Evolutionary conservation across 2,329 filamentous ascomycete species (phyloP), one percentile per base, ranked within the genome.

Genomic region (Pestalotiopsis sp.): DNA sequence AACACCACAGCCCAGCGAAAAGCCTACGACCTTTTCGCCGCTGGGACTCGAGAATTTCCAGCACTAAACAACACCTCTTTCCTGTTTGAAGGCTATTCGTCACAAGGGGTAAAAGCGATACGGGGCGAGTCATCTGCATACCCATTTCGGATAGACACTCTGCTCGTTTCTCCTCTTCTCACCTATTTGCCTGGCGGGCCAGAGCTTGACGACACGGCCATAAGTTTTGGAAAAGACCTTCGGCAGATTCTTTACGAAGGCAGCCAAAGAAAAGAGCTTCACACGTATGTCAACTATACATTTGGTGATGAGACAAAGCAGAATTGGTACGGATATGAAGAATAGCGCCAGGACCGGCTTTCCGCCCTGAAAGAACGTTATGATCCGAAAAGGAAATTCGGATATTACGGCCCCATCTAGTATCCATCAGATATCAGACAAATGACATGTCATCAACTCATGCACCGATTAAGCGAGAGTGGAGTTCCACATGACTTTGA

Each of bases 1-100:
- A 45, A 45, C 12, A 17, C 4, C 11, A 45, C 39, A 13, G 13
- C 39, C 12, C 39, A 45, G 39, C 39, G 39, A 11, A 20, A 60
- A 58, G 45, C 70, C 1, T 85, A 82, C 78, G 77, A 82, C 70
- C 62, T 75, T 9, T 68, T 72, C 2, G 75, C 79, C 39, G 73
- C 78, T 67, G 68, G 69, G 31, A 38, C 72, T 64, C 71, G 72
- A 52, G 82, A 79, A 72, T 72, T 78, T 20, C 73, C 74, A 39
- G 75, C 72, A 31, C 80, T 79, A 36, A 69, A 76, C n/a, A 72
- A 78, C 71, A 82, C 82, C 1, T 77, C 87, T 58, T 85, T 88
- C 77, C 84, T 88, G 82, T 85, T 89, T 66, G 87, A 90, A 73
- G 84, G 84, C 3, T 89, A 89, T 75, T 81, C 85, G 1, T 76